Conservation (phyloP, 805 yeast species). For the Jamesozyma hellenica region DNA sequence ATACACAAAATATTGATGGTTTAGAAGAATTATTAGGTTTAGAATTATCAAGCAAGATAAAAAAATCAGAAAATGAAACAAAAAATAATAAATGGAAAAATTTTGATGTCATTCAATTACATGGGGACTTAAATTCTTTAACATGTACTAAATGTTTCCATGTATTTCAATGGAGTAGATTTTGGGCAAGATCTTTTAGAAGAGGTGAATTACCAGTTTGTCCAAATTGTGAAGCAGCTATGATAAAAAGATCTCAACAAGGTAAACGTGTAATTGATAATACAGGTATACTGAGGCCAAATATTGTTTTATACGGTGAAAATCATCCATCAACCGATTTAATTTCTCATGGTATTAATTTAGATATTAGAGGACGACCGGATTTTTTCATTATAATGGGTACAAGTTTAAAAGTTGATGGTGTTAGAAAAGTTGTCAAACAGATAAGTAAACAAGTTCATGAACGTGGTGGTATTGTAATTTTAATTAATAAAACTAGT, state of each 20-base stretch:
- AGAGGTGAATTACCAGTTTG: constrained; percentile 72
- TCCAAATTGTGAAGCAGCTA: constrained; percentile 50
- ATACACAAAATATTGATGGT: constrained; percentile 92
- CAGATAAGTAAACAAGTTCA: constrained; percentile 61
- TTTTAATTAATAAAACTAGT: constrained; percentile 64
- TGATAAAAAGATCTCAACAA: constrained; percentile 42
- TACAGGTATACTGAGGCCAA: constrained; percentile 75
- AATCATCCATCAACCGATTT: constrained; percentile 79
- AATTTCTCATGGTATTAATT: constrained; percentile 58
- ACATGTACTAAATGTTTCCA: constrained; percentile 65
- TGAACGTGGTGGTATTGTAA: constrained; percentile 67
- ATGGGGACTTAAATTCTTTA: constrained; percentile 74
- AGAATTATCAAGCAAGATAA: constrained; percentile 40
- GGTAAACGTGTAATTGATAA: constrained; percentile 70
- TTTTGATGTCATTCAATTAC: constrained; percentile 76
- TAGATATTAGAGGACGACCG: constrained; percentile 59
- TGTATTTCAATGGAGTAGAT: constrained; percentile 51
- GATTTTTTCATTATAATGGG: constrained; percentile 84
- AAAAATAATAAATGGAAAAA: constrained; percentile 42
- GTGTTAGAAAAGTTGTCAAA: constrained; percentile 71
- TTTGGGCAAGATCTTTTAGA: constrained; percentile 37
- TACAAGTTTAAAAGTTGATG: constrained; percentile 84
- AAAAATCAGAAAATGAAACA: constrained; percentile 8
- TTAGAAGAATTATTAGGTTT: constrained; percentile 61
- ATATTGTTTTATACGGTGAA: constrained; percentile 87